Evolutionary conservation across 2,329 filamentous ascomycete genomes (phyloP), one percentile per base, ranked within the genome.

Genomic region (Bertia moriformis): DNA sequence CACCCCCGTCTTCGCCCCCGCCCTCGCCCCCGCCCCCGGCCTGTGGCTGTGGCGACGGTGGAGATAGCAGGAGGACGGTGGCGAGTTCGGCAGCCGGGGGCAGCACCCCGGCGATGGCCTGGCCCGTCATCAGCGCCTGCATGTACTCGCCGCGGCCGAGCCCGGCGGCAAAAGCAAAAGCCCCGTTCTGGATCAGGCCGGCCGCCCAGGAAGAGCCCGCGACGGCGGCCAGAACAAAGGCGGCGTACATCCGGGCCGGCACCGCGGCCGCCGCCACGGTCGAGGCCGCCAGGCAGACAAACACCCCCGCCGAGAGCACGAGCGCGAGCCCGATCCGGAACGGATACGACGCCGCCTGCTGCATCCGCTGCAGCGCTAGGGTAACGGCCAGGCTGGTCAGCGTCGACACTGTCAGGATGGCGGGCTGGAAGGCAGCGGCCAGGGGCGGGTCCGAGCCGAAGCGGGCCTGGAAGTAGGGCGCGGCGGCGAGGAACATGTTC

Each of bases 401-500:
- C 2, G 86, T 93, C 39, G 83, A 91, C 19, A 93, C 80, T 22
- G 86, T 83, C 42, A 93, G 71, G 53, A 96, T 89, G 42, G 84
- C 78, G 10, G 89, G 82, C 56, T 95, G 89, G 62, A 93, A 96
- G 63, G 87, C 84, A 45, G 74, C 67, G 24, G 79, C 68, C 41
- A 93, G 78, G 68, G 76, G 83, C 40, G 73, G 62, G 53, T 79
- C 74, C 43, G 69, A 67, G 36, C 70, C 63, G 58, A 96, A 93
- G 48, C 89, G 85, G 38, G 67, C 69, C 51, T 88, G 78, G 61
- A 96, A 95, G 65, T 96, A 96, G 3, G 89, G 86, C 2, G 86
- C 85, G 5, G 89, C 87, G 36, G 91, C 89, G 48, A 96, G 74
- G 58, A 96, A 95, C 89, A 95, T 95, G 65, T 96, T 96, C 86